phyloP scores from a whole-genome alignment of 1,139 yeast genomes.

The Pichia sorboxylosa region DNA sequence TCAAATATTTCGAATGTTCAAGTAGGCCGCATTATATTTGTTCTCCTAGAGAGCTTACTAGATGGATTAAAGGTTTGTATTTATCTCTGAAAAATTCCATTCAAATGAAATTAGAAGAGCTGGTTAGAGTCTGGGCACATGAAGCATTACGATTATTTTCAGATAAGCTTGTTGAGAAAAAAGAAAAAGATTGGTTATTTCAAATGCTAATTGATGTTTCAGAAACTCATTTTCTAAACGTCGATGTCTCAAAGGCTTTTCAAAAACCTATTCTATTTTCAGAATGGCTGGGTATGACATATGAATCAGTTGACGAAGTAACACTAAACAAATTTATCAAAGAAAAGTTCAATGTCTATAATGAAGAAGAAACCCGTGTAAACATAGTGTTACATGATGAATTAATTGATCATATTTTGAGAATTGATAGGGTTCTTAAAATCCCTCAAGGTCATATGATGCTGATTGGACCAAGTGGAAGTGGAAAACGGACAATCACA shows the following conservation, averaged over 20 bases:
- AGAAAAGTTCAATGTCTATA: constrained; percentile 58
- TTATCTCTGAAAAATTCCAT: constrained; percentile 36
- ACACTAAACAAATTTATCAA: constrained; percentile 44
- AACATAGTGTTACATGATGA: constrained; percentile 59
- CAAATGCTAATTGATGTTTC: constrained; percentile 31
- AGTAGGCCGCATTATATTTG: constrained; percentile 53
- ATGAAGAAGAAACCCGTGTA: constrained; percentile 64
- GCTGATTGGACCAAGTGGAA: constrained; percentile 73
- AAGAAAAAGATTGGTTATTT: constrained; percentile 45
- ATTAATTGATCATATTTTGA: constrained; percentile 58
- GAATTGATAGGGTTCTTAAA: constrained; percentile 72
- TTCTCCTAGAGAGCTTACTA: constrained; percentile 84
- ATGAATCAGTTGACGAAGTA: constrained; percentile 41
- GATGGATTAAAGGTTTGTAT: constrained; percentile 77
- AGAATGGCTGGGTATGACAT: constrained; percentile 60
- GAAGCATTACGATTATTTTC: constrained; percentile 70
- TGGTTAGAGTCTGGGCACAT: constrained; percentile 67
- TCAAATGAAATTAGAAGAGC: constrained; percentile 14
- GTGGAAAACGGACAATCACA: constrained; percentile 71
- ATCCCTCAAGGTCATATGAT: constrained; percentile 90
- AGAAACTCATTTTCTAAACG: constrained; percentile 34
- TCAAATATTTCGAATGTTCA: constrained; percentile 27
- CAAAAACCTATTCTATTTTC: constrained; percentile 51
- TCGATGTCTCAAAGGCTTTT: constrained; percentile 29
- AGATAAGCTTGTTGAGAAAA: constrained; percentile 47